phyloP scores from a whole-genome alignment of 306 rosid species.

The Vachellia pachyceras region DNA sequence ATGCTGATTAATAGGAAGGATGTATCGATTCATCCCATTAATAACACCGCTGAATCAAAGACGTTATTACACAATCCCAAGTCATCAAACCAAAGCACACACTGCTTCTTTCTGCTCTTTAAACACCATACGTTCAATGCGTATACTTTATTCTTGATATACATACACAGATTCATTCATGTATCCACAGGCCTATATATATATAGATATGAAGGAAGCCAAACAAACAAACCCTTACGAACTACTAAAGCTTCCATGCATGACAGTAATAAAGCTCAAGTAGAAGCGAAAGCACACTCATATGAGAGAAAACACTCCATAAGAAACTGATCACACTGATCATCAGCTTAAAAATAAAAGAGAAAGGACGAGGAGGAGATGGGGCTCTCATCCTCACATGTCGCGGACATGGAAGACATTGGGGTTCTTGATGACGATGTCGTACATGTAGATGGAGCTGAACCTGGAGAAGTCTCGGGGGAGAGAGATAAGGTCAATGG shows the following conservation, averaged over 20 bases:
- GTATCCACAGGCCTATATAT: neutral
- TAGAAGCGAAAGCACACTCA: neutral
- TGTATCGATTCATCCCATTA: neutral
- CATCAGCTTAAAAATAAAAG: neutral
- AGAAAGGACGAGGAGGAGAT: neutral
- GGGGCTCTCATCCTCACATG: neutral
- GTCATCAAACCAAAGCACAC: neutral
- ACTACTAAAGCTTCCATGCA: neutral
- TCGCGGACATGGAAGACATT: conserved; percentile 87
- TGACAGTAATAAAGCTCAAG: neutral
- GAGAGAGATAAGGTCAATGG: conserved; percentile 90
- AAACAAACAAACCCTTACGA: neutral
- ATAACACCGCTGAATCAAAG: neutral
- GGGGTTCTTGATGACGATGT: conserved; percentile 83
- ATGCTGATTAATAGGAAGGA: neutral
- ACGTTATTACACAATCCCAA: neutral
- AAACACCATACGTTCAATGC: neutral
- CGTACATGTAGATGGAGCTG: conserved; percentile 90
- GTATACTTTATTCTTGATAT: neutral
- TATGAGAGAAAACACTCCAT: neutral
- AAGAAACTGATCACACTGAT: neutral
- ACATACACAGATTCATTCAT: too few species aligned
- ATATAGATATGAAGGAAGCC: neutral
- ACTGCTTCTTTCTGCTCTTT: neutral
- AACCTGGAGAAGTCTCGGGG: conserved; percentile 81